Conservation (phyloP, 2,329 filamentous ascomycete genomes). For the Coleophoma crateriformis region DNA sequence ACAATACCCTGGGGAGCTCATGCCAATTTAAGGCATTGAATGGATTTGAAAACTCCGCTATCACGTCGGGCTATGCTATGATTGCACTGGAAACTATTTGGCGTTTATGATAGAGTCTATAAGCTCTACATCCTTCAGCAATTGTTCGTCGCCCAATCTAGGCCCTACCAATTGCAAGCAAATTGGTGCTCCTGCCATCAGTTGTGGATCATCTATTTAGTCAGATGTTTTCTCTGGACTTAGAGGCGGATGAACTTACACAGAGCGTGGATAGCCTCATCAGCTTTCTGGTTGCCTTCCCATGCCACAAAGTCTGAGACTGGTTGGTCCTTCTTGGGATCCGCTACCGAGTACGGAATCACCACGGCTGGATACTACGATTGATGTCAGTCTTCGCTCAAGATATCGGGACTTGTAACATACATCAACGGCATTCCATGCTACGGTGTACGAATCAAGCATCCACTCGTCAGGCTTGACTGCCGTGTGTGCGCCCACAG, state of each 20-base stretch:
- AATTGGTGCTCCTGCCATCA: slow-evolving; percentile 28
- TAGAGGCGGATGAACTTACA: slow-evolving; percentile 14
- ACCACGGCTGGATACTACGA: slow-evolving; percentile 27
- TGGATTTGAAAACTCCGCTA: neutral
- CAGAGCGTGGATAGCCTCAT: slow-evolving; percentile 23
- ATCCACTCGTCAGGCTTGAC: slow-evolving; percentile 27
- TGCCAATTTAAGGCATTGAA: slow-evolving; percentile 21
- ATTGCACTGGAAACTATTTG: neutral
- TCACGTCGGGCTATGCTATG: neutral
- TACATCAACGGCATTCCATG: slow-evolving; percentile 30
- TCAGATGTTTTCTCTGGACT: slow-evolving; percentile 2
- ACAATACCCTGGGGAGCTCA: slow-evolving; percentile 22
- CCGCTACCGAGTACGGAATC: slow-evolving; percentile 25
- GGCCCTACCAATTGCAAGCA: slow-evolving; percentile 27
- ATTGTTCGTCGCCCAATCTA: slow-evolving; percentile 26
- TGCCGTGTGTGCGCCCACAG: slow-evolving; percentile 26
- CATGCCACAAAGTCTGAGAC: slow-evolving; percentile 20
- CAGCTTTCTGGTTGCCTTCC: slow-evolving; percentile 11
- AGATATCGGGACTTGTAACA: slow-evolving; percentile 1
- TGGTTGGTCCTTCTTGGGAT: slow-evolving; percentile 23
- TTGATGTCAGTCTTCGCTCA: neutral
- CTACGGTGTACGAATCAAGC: slow-evolving; percentile 28
- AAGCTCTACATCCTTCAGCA: slow-evolving; percentile 24
- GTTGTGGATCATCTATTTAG: slow-evolving; percentile 25
- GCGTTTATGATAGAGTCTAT: slow-evolving; percentile 23